A percentile compares a stretch with the other conserved stretches of the same genome.
phyloP scores from a whole-genome alignment of 352 stramenopile genomes.

The Halophytophthora polymorphica region DNA sequence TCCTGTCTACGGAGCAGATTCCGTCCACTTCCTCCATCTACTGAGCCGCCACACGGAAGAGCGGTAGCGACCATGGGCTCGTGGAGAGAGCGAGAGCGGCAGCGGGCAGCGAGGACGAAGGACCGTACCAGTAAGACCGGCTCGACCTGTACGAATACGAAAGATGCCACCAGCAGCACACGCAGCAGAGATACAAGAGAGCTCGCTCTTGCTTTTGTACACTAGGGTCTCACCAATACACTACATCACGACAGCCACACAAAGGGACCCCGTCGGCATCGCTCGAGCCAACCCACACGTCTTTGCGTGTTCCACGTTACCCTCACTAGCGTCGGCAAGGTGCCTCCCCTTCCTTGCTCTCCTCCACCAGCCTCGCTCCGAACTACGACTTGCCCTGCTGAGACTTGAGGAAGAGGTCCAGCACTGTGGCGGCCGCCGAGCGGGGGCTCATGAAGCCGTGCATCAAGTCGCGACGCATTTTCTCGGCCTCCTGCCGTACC shows the following conservation, averaged over 20 bases:
- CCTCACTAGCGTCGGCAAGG: too few relatives aligned
- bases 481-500: constrained; percentile 45
- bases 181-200: too few relatives aligned
- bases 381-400: constrained; percentile 26
- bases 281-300: too few relatives aligned
- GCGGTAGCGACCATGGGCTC: not conserved
- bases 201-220: too few relatives aligned
- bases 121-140: too few relatives aligned
- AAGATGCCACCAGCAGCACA: too few relatives aligned
- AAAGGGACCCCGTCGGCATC: too few relatives aligned
- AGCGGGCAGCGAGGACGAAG: constrained; percentile 8
- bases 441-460: constrained; percentile 65
- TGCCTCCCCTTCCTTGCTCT: constrained; percentile 1
- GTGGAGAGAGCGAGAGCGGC: not conserved
- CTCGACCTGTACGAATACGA: too few relatives aligned
- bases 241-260: too few relatives aligned
- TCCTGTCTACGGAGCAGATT: constrained; percentile 57
- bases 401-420: constrained; percentile 62
- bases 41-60: constrained; percentile 15
- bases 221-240: too few relatives aligned
- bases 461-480: constrained; percentile 60
- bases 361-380: too few relatives aligned
- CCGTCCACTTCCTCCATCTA: constrained; percentile 55
- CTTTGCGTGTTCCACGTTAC: too few relatives aligned
- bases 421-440: constrained; percentile 51